Conservation (phyloP, 352 stramenopile genomes). For the Pythium chondricola region DNA sequence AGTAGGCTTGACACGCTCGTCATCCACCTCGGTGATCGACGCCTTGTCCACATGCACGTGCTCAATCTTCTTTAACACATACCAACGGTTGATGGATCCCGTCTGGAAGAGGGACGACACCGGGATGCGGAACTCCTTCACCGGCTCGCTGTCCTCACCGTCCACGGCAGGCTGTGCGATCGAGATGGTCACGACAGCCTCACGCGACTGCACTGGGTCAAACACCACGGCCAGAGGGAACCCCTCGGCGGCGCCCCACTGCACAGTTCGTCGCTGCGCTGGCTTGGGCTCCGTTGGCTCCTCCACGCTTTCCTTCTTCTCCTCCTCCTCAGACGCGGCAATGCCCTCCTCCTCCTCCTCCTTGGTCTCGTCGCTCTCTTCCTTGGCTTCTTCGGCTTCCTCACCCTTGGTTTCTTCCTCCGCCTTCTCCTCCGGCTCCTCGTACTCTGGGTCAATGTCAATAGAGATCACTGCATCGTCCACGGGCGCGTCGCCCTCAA, state of each 20-base stretch:
- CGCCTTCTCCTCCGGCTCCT: slow-evolving; percentile 32
- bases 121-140: slow-evolving; percentile 78
- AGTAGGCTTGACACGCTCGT: background rate
- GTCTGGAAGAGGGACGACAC: slow-evolving; percentile 70
- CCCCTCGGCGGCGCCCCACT: slow-evolving; percentile 22
- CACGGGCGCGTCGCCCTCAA: slow-evolving; percentile 53
- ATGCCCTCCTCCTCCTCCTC: background rate
- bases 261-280: slow-evolving; percentile 15
- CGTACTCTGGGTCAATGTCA: slow-evolving; percentile 71
- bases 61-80: slow-evolving; percentile 31
- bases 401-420: slow-evolving; percentile 1
- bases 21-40: slow-evolving; percentile 10
- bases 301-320: background rate
- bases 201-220: slow-evolving; percentile 75
- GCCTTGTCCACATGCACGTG: slow-evolving; percentile 20
- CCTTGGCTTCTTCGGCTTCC: slow-evolving; percentile 1
- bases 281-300: background rate
- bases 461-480: slow-evolving; percentile 56
- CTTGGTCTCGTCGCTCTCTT: slow-evolving; percentile 4
- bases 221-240: slow-evolving; percentile 76
- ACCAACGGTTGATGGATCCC: slow-evolving; percentile 62
- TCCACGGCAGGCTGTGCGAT: slow-evolving; percentile 26
- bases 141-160: slow-evolving; percentile 46
- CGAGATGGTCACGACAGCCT: slow-evolving; percentile 70
- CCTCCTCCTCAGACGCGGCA: background rate